Base-by-base conservation (phyloP, 2,329 filamentous ascomycete species). In the Colletotrichum liaoningense region DNA sequence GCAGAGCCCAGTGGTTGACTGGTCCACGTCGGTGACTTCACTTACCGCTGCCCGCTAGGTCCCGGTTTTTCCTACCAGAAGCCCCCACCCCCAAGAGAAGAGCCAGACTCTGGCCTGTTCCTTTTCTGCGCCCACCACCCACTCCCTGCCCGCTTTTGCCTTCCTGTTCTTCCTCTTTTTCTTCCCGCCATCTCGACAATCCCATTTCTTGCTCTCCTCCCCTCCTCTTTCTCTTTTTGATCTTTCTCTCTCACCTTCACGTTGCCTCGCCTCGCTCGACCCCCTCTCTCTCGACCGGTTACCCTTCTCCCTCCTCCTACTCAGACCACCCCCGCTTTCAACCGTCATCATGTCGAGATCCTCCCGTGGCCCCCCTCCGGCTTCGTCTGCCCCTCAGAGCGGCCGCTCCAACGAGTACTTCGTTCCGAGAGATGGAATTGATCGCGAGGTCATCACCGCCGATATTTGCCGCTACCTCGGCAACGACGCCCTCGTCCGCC, bases 391-490 rank as follows among this genome's bases (percentile, higher is more conserved):
- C 74, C 79, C 84, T 65, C 81, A 85, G 69, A 83, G 84, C 71
- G 80, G 81, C 75, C 88, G 89, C 73, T 90, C 93, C 81, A 94
- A 94, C 83, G 93, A 95, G 84, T 95, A 95, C 82, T 95, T 95
- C 82, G 91, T 95, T 68, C 92, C 93, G 58, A 91, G 92, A 79
- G 92, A 95, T 83, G 93, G 93, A 80, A 95, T 95, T 83, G 93
- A 94, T 82, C 91, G 93, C 78, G 93, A 95, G 83, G 93, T 95
- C 79, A 95, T 95, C 83, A 94, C 94, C 75, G 92, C 93, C 81
- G 93, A 95, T 82, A 94, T 95, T 77, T 95, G 93, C 86, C 93
- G 93, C 80, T 95, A 95, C 82, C 88, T 95, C 77, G 93, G 93
- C 79, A 94, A 94, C 82, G 93, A 95, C 86, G 93, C 93, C 77